Conservation (phyloP, 1,284 basidiomycete species). For the Ceratobasidium sp. region DNA sequence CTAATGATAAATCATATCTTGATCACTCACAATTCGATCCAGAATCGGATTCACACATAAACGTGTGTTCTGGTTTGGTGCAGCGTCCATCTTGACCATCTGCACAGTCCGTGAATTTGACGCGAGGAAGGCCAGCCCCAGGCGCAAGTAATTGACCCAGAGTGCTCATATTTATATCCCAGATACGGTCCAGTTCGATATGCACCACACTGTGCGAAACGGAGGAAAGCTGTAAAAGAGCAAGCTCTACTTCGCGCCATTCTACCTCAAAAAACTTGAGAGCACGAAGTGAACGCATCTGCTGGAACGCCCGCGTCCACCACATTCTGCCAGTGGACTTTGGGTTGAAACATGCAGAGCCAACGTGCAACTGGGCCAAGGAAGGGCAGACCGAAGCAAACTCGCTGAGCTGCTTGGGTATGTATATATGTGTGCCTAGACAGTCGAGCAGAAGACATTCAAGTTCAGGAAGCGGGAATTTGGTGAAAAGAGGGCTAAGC, state of each 20-base stretch:
- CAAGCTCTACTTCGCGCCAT: conserved; percentile 1
- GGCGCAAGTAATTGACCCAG: not conserved
- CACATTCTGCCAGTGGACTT: not conserved
- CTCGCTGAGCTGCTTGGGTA: not conserved
- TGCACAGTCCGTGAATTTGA: not conserved
- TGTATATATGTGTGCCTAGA: not conserved
- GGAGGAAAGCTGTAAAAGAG: not conserved
- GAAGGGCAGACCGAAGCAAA: not conserved
- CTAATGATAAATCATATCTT: not conserved
- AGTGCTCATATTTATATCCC: not conserved
- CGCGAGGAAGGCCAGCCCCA: not conserved
- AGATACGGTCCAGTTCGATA: not conserved
- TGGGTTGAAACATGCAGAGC: not conserved
- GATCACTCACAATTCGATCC: conserved; percentile 15
- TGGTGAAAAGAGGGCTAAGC: not conserved
- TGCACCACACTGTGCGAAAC: not conserved
- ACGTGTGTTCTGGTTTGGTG: not conserved
- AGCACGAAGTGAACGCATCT: not conserved
- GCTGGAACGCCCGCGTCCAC: conserved; percentile 9
- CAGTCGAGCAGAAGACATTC: not conserved
- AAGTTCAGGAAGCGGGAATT: not conserved
- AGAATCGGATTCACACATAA: not conserved
- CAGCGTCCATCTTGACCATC: not conserved
- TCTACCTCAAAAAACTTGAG: conserved; percentile 6
- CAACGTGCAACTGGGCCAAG: not conserved